These are phyloP conservation scores for Pichia norvegensis DNA, from an alignment of 1,139 yeast genomes.

Conservation along the genomic window DNA sequence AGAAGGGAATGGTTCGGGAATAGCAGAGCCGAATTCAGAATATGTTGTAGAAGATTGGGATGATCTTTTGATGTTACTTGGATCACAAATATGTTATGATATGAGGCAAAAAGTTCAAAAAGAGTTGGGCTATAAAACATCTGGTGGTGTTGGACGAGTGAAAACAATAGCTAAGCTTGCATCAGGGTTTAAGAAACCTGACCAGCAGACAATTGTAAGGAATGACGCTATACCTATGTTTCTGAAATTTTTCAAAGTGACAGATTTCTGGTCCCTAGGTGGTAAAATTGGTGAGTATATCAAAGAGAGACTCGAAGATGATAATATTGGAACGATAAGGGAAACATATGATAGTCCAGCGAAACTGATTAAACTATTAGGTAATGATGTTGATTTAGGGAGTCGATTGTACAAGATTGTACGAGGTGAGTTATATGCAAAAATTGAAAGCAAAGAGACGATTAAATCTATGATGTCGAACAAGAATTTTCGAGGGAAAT, in stretches of 20 bases:
- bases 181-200: constrained; percentile 78
- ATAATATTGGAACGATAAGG: constrained; percentile 36
- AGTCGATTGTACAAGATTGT: constrained; percentile 49
- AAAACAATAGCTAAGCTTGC: constrained; percentile 84
- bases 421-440: constrained; percentile 51
- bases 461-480: constrained; percentile 85
- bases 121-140: constrained; percentile 72
- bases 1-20: constrained; percentile 16
- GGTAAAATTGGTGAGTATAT: constrained; percentile 77
- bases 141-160: constrained; percentile 77
- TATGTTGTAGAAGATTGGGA: constrained; percentile 64
- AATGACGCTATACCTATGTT: constrained; percentile 44
- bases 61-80: constrained; percentile 62
- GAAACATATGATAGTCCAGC: constrained; percentile 33
- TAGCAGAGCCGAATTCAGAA: constrained; percentile 7
- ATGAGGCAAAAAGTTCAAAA: constrained; percentile 47
- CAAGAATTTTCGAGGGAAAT: constrained; percentile 62
- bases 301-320: constrained; percentile 32
- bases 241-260: constrained; percentile 51
- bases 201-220: constrained; percentile 70
- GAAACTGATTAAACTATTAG: constrained; percentile 30
- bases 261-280: constrained; percentile 85
- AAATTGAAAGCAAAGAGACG: constrained; percentile 50
- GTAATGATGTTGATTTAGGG: constrained; percentile 41
- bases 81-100: constrained; percentile 48